These are phyloP conservation scores for Acarospora socialis DNA, from an alignment of 2,329 filamentous ascomycete genomes.

Conservation along the genomic window DNA sequence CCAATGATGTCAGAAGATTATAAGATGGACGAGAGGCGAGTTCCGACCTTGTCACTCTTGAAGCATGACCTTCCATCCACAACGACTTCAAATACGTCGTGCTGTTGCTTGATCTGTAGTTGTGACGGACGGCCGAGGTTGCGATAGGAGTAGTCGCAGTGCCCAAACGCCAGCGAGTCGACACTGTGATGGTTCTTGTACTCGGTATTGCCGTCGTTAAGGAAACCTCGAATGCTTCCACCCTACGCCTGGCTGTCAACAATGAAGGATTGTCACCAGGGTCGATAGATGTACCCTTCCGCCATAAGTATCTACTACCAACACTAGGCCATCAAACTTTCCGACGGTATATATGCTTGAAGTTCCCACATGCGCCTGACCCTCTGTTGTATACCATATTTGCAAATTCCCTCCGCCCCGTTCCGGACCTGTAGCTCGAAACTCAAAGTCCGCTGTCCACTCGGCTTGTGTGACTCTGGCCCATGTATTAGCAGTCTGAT, in stretches of 20 bases:
- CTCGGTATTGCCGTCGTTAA: slow-evolving; percentile 79
- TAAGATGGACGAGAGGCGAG: slow-evolving; percentile 1
- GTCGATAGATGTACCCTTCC: slow-evolving; percentile 36
- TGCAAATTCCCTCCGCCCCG: slow-evolving; percentile 79
- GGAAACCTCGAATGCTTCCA: slow-evolving; percentile 77
- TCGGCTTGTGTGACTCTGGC: slow-evolving; percentile 42
- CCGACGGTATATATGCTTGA: slow-evolving; percentile 73
- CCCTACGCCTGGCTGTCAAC: slow-evolving; percentile 26
- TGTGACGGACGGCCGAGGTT: slow-evolving; percentile 77
- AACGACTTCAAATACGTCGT: slow-evolving; percentile 56
- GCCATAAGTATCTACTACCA: slow-evolving; percentile 75
- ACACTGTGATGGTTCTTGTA: slow-evolving; percentile 63
- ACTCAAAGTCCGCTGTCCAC: slow-evolving; percentile 76
- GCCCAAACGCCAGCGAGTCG: slow-evolving; percentile 79
- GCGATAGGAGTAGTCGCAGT: slow-evolving; percentile 81
- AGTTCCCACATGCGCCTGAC: slow-evolving; percentile 48
- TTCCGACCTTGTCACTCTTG: slow-evolving; percentile 49
- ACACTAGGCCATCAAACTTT: slow-evolving; percentile 76
- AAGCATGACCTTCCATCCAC: slow-evolving; percentile 76
- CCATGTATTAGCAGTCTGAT: slow-evolving; percentile 21
- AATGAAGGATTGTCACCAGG: slow-evolving; percentile 1
- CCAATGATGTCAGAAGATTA: slow-evolving; percentile 9
- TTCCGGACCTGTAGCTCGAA: slow-evolving; percentile 75
- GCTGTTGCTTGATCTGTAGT: slow-evolving; percentile 57
- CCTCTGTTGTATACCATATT: slow-evolving; percentile 73